phyloP scores from a whole-genome alignment of 2,329 filamentous ascomycete genomes.

The Arthroderma uncinatum region DNA sequence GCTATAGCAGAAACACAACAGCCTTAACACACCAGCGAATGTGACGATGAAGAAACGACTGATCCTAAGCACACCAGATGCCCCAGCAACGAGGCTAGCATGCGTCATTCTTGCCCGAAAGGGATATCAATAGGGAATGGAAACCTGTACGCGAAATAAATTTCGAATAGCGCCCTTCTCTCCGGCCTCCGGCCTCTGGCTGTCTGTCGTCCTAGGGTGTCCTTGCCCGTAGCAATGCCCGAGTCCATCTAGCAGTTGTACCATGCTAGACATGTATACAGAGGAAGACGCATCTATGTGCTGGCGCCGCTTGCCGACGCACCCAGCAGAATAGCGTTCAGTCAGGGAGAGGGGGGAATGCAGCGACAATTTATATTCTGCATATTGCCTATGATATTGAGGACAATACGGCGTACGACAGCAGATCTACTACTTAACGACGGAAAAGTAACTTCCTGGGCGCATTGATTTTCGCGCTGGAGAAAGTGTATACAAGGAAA shows the following conservation, averaged over 20 bases:
- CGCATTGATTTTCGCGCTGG: neutral
- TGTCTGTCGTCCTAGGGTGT: neutral
- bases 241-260: neutral
- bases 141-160: neutral
- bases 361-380: neutral
- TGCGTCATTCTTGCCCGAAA: neutral
- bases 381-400: neutral
- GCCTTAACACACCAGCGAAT: neutral
- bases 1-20: neutral
- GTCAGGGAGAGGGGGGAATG: neutral
- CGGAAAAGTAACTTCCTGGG: neutral
- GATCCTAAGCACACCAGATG: neutral
- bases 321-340: neutral
- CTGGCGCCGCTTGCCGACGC: neutral
- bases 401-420: neutral
- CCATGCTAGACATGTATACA: neutral
- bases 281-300: slow-evolving; percentile 1
- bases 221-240: neutral
- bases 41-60: neutral
- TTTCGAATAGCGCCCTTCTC: neutral
- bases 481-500: neutral
- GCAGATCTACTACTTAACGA: neutral
- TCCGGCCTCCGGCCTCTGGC: neutral
- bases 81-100: neutral
- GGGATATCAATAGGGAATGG: neutral